Conservation (phyloP, 2,329 filamentous ascomycete species). For the Trichoderma asperellum region DNA sequence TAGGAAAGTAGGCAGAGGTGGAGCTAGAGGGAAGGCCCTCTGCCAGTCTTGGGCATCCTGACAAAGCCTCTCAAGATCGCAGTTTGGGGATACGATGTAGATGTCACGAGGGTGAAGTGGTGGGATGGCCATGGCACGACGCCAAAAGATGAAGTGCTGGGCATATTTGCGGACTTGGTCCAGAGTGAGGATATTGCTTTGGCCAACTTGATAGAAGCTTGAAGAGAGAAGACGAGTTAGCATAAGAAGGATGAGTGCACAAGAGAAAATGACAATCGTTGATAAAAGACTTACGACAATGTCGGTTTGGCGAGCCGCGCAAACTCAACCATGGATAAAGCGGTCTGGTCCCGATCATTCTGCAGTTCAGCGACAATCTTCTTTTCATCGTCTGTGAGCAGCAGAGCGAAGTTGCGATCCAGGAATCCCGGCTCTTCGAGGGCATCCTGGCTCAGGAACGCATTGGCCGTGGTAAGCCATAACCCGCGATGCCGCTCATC, state of each 20-base stretch:
- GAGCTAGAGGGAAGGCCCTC: constrained; percentile 78
- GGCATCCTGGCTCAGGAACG: constrained; percentile 70
- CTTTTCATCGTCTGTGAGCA: constrained; percentile 82
- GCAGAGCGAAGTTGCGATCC: constrained; percentile 83
- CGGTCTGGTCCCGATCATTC: constrained; percentile 74
- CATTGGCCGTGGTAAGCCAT: constrained; percentile 86
- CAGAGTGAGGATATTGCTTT: constrained; percentile 72
- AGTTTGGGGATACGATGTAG: constrained; percentile 91
- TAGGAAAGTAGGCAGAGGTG: constrained; percentile 84
- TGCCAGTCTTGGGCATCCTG: constrained; percentile 74
- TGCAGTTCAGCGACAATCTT: constrained; percentile 75
- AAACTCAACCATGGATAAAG: constrained; percentile 78
- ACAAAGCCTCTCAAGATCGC: constrained; percentile 72
- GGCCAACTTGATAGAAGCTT: constrained; percentile 69
- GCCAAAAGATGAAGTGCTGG: constrained; percentile 94
- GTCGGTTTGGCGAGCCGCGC: constrained; percentile 74
- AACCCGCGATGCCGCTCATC: constrained; percentile 73
- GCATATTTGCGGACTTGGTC: constrained; percentile 85
- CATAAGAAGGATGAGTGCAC: not conserved
- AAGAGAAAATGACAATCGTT: no score
- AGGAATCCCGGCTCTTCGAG: constrained; percentile 68
- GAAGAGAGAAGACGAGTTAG: not conserved
- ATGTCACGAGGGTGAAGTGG: constrained; percentile 87
- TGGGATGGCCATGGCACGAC: constrained; percentile 86
- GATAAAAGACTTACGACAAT: constrained; percentile 51